A percentile compares a stretch with the other conserved stretches of the same genome.
Conservation (phyloP, 1,139 yeast species). For the Suhomyces chickasaworum region DNA sequence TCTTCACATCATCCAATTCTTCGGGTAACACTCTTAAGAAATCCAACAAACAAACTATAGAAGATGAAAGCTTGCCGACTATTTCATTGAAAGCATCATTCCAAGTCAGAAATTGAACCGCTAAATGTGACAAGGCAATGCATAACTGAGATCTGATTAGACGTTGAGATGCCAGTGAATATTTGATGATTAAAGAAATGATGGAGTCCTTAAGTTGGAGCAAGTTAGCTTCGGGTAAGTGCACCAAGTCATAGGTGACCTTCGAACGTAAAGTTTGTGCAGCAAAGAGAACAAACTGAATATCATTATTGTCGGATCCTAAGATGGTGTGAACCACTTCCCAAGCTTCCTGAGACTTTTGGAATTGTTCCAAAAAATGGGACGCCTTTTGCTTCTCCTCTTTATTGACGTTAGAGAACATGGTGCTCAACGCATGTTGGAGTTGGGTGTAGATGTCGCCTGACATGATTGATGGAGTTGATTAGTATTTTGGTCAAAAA, state of each 20-base stretch:
- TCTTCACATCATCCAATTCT: slow-evolving; percentile 77
- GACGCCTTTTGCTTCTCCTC: slow-evolving; percentile 62
- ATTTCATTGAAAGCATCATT: slow-evolving; percentile 69
- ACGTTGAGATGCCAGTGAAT: slow-evolving; percentile 39
- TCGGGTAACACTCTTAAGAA: slow-evolving; percentile 89
- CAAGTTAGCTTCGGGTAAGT: slow-evolving; percentile 59
- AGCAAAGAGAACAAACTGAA: slow-evolving; percentile 65
- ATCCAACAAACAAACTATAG: slow-evolving; percentile 58
- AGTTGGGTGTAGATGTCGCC: slow-evolving; percentile 26
- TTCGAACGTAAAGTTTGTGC: slow-evolving; percentile 90
- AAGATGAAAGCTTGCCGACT: slow-evolving; percentile 48
- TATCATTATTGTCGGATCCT: slow-evolving; percentile 38
- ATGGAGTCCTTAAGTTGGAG: slow-evolving; percentile 63
- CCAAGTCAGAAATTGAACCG: slow-evolving; percentile 81
- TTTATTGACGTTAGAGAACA: slow-evolving; percentile 58
- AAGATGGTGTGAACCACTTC: slow-evolving; percentile 42
- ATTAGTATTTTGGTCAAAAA: neutral
- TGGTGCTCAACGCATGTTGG: slow-evolving; percentile 56
- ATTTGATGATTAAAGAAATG: slow-evolving; percentile 54
- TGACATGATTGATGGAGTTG: slow-evolving; percentile 14
- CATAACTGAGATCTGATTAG: slow-evolving; percentile 78
- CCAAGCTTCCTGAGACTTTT: slow-evolving; percentile 79
- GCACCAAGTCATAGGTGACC: slow-evolving; percentile 79
- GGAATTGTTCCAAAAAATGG: slow-evolving; percentile 73
- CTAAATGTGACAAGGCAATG: slow-evolving; percentile 77